A percentile compares a stretch with the other conserved stretches of the same genome.
These are phyloP conservation scores for Colletotrichum salicis DNA, from an alignment of 2,329 filamentous ascomycete species.

Conservation along the genomic window DNA sequence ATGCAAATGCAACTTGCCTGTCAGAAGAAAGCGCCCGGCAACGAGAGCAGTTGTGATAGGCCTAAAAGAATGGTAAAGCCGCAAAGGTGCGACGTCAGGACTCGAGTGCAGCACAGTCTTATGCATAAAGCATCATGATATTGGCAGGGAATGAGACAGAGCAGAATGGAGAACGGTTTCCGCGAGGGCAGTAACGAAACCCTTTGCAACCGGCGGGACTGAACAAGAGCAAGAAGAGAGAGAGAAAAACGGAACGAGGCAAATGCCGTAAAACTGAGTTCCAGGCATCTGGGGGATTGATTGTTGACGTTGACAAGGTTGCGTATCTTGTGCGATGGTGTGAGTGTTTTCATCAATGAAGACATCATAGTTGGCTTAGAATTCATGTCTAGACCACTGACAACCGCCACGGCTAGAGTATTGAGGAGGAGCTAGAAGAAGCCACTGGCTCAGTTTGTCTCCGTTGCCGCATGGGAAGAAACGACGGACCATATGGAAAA, in stretches of 20 bases:
- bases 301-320: conserved; percentile 10
- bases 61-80: not conserved
- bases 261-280: conserved; percentile 4
- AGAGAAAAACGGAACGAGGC: not conserved
- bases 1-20: not conserved
- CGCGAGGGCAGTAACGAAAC: not conserved
- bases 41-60: conserved; percentile 18
- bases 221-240: not conserved
- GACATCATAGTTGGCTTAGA: conserved; percentile 31
- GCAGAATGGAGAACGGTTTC: not conserved
- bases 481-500: conserved; percentile 21
- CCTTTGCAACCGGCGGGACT: conserved; percentile 15
- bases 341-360: conserved; percentile 34
- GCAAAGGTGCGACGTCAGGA: conserved; percentile 6
- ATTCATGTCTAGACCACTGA: conserved; percentile 25
- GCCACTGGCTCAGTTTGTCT: conserved; percentile 31
- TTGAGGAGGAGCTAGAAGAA: conserved; percentile 30
- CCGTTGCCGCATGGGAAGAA: conserved; percentile 34
- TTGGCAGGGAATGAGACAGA: conserved; percentile 20
- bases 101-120: conserved; percentile 16
- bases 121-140: conserved; percentile 31
- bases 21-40: conserved; percentile 5
- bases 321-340: conserved; percentile 15
- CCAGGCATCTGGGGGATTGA: not conserved
- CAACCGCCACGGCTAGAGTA: conserved; percentile 28